A percentile compares a stretch with the other conserved stretches of the same genome.
These are phyloP conservation scores for Blastobotrys aristatus DNA, from an alignment of 1,139 yeast species.

Conservation along the genomic window DNA sequence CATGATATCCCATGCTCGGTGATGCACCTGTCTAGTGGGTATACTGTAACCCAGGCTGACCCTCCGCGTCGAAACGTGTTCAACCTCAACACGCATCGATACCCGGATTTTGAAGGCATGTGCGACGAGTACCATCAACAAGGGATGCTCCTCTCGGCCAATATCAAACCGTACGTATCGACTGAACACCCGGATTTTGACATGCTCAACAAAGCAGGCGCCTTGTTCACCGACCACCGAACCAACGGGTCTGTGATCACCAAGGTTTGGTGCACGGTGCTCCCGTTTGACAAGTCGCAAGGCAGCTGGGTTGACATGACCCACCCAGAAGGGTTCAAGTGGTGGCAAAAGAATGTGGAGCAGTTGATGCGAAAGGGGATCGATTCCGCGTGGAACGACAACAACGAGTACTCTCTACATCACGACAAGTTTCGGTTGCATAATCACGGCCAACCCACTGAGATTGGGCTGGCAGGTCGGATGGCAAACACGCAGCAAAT, in stretches of 20 bases:
- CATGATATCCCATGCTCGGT: neutral
- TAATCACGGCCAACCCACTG: neutral
- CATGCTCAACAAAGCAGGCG: neutral
- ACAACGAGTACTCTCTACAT: neutral
- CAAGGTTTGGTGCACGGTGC: neutral
- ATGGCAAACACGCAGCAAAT: neutral
- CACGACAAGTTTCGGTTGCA: neutral
- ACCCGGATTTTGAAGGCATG: neutral
- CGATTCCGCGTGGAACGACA: neutral
- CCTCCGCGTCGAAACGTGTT: neutral
- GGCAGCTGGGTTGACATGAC: neutral
- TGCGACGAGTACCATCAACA: neutral
- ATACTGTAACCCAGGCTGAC: neutral
- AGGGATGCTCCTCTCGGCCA: neutral
- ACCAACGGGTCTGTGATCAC: neutral
- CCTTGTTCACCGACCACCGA: neutral
- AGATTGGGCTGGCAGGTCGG: neutral
- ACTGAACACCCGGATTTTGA: neutral
- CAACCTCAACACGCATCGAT: neutral
- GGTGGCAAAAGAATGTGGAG: neutral
- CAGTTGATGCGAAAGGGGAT: neutral
- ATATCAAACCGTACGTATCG: neutral
- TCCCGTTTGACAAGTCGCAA: neutral
- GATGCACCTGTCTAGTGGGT: slow-evolving; percentile 1
- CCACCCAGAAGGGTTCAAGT: neutral